phyloP scores from a whole-genome alignment of 768 basidiomycete genomes.

The Suillus brevipes region DNA sequence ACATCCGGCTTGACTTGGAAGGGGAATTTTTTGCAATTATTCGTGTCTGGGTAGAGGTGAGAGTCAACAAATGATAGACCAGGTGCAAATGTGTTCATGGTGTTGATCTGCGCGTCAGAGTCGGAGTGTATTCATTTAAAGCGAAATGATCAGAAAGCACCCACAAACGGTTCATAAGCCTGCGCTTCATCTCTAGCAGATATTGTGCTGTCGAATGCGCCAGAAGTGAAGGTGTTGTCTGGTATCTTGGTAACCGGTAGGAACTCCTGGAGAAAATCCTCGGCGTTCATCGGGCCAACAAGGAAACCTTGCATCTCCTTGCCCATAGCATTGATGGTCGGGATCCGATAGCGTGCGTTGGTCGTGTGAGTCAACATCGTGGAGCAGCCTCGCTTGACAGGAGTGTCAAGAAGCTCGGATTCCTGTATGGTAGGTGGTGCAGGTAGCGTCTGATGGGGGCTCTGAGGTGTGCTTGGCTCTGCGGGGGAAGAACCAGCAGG shows the following conservation, averaged over 20 bases:
- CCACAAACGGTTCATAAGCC: constrained; percentile 9
- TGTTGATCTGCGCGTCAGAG: constrained; percentile 3
- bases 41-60: not conserved
- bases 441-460: not conserved
- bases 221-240: not conserved
- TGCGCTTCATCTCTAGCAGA: not conserved
- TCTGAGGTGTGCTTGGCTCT: not conserved
- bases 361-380: constrained; percentile 4
- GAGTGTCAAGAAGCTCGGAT: not conserved
- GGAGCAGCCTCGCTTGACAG: not conserved
- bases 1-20: constrained; percentile 14
- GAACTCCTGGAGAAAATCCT: constrained; percentile 10
- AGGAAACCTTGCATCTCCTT: constrained; percentile 4
- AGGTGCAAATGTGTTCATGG: constrained; percentile 8
- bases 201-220: not conserved
- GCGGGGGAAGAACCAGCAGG: not conserved
- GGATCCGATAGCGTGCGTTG: not conserved
- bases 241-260: constrained; percentile 1
- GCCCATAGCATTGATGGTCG: constrained; percentile 4
- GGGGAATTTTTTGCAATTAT: not conserved
- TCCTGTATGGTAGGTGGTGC: not conserved
- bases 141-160: not conserved
- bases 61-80: constrained; percentile 2
- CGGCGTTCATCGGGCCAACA: constrained; percentile 9
- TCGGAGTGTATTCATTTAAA: not conserved